Conservation (phyloP, 2,329 filamentous ascomycete species). For the Kalmusia sp. region DNA sequence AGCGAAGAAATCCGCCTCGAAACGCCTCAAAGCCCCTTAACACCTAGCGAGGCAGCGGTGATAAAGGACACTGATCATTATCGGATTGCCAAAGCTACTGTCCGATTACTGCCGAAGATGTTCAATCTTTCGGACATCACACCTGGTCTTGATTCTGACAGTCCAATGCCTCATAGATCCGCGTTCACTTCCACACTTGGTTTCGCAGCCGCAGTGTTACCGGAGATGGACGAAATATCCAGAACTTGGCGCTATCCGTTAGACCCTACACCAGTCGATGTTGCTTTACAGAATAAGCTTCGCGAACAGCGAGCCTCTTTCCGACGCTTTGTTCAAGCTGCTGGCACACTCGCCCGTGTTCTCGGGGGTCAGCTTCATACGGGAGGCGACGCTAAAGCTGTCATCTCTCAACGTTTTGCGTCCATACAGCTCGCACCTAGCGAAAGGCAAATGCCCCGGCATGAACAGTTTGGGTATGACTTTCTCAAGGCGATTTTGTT, state of each 20-base stretch:
- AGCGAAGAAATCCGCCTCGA: slow-evolving; percentile 64
- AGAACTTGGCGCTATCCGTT: slow-evolving; percentile 66
- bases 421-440: slow-evolving; percentile 55
- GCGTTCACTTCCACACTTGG: slow-evolving; percentile 50
- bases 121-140: slow-evolving; percentile 56
- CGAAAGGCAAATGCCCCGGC: slow-evolving; percentile 40
- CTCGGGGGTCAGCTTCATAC: slow-evolving; percentile 62
- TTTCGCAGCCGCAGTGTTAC: slow-evolving; percentile 52
- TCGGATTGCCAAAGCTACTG: slow-evolving; percentile 62
- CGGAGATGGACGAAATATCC: slow-evolving; percentile 64
- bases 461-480: slow-evolving; percentile 67
- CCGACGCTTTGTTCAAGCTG: slow-evolving; percentile 68
- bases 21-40: slow-evolving; percentile 33
- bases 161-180: slow-evolving; percentile 49
- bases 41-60: slow-evolving; percentile 52
- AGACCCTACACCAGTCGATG: slow-evolving; percentile 60
- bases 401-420: slow-evolving; percentile 55
- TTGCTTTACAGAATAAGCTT: slow-evolving; percentile 62
- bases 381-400: slow-evolving; percentile 41
- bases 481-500: slow-evolving; percentile 69
- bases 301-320: slow-evolving; percentile 63
- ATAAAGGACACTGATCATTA: slow-evolving; percentile 63
- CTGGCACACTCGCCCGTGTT: slow-evolving; percentile 63
- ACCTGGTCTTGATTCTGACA: slow-evolving; percentile 16
- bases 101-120: slow-evolving; percentile 62